Base-by-base conservation (phyloP, 805 yeast genomes). In the Cyberlindnera euphorbiiphila region DNA sequence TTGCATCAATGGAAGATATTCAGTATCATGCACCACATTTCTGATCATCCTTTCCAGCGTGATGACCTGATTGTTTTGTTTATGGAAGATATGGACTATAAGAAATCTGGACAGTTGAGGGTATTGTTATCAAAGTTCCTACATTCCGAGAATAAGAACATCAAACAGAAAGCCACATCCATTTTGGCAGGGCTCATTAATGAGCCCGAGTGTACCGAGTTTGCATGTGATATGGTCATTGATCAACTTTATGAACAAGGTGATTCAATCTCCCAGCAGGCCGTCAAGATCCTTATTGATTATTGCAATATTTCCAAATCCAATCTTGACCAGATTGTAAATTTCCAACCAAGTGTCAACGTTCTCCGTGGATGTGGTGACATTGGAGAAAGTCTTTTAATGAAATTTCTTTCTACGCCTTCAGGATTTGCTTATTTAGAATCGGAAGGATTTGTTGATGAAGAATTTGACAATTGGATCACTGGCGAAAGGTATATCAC, bases 1-100 rank as follows among this genome's bases (percentile, higher is more conserved):
- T 56, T 93, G 41, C 83, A 78, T 34, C 78, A 84, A 44, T 85
- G 95, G 93, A 83, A 88, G 49, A 71, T 91, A 42, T 85, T 86
- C 60, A 88, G 81, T 40, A 78, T 85, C 61, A 66, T 88, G 36
- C 81, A 83, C 50, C 85, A 85, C 49, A 73, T 88, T 37, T 68
- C 84, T 13, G 71, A 71, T 42, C 71, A 71, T 25, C 64, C 71
- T 5, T 67, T 74, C 10, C 57, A 67, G 25, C 64, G 84, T 22
- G 77, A 79, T 35, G 79, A 75, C 47, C 61, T 86, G 29, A 62
- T 84, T 10, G 60, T 72, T 21, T 53, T 74, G 6, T 68, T 85
- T 9, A 64, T 91, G 37, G 72, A 74, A 24, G 76, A 77, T 34
- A 61, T 89, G 56, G 81, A 81, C 45, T 78, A 77, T 47, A 62